A percentile compares a stretch with the other conserved stretches of the same genome.
Evolutionary conservation across 768 basidiomycete genomes (phyloP).

Genomic region (Tricholoma sp.): DNA sequence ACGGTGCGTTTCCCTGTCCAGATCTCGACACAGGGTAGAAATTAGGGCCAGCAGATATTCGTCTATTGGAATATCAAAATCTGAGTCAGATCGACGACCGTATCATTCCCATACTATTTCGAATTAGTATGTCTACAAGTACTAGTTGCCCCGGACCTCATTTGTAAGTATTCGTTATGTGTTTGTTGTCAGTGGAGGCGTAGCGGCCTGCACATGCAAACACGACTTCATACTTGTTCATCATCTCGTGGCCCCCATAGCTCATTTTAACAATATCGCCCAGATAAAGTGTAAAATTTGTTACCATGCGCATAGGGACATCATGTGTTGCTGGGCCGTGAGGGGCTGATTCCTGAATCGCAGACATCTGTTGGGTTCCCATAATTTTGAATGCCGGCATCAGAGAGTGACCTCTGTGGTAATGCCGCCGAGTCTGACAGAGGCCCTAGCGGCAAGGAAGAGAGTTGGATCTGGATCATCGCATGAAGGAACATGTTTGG

Average conservation of each 20-base stretch:
- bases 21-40: constrained; percentile 1
- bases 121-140: no score
- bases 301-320: neutral
- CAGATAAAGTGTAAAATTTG: neutral
- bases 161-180: no score
- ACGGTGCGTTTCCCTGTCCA: constrained; percentile 3
- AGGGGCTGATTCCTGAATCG: neutral
- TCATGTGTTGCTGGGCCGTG: neutral
- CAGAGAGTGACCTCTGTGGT: constrained; percentile 4
- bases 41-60: constrained; percentile 1
- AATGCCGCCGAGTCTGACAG: constrained; percentile 3
- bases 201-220: no score
- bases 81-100: no score
- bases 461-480: neutral
- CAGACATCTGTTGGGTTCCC: neutral
- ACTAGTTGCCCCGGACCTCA: no score
- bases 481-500: neutral
- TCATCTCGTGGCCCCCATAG: no score
- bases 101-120: no score
- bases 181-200: no score
- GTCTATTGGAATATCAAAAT: no score
- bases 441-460: neutral
- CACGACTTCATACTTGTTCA: no score
- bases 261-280: no score
- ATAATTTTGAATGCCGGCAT: neutral